These are phyloP conservation scores for Mycocalia duriaeana DNA, from an alignment of 1,284 basidiomycete species.

Conservation along the genomic window DNA sequence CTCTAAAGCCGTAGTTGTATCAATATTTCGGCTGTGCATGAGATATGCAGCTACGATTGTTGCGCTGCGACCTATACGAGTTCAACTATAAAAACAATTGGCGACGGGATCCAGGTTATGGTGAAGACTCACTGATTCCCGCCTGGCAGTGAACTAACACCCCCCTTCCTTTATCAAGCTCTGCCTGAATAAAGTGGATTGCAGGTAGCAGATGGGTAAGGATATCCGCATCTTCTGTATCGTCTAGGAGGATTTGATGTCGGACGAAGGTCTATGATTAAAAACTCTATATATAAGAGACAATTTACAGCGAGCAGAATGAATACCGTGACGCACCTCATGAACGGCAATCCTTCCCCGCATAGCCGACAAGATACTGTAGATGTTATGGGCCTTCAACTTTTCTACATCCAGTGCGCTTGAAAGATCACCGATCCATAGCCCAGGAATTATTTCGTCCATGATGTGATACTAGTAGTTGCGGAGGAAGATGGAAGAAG, in stretches of 20 bases:
- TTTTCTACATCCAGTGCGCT: conserved; percentile 49
- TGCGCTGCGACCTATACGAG: conserved; percentile 64
- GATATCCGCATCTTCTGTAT: conserved; percentile 67
- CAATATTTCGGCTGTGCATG: conserved; percentile 69
- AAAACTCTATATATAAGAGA: conserved; percentile 2
- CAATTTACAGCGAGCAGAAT: background rate
- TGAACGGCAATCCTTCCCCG: conserved; percentile 60
- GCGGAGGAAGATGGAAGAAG: too few relatives aligned
- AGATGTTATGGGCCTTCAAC: conserved; percentile 59
- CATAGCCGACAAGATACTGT: conserved; percentile 69
- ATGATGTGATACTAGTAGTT: too few relatives aligned
- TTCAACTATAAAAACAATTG: conserved; percentile 1
- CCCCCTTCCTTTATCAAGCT: conserved; percentile 67
- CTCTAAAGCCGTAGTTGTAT: conserved; percentile 61
- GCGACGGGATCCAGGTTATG: background rate
- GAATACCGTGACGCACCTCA: conserved; percentile 39
- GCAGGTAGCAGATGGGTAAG: conserved; percentile 72
- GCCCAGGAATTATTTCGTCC: conserved; percentile 58
- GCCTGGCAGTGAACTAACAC: conserved; percentile 87
- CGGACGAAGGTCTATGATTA: conserved; percentile 57
- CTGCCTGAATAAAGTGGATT: conserved; percentile 76
- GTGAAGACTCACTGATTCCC: conserved; percentile 65
- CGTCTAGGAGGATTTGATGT: conserved; percentile 69
- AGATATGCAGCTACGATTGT: conserved; percentile 82
- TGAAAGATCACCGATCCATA: conserved; percentile 63